Evolutionary conservation across 2,329 filamentous ascomycete species (phyloP).

Genomic region (Exserohilum turcica): DNA sequence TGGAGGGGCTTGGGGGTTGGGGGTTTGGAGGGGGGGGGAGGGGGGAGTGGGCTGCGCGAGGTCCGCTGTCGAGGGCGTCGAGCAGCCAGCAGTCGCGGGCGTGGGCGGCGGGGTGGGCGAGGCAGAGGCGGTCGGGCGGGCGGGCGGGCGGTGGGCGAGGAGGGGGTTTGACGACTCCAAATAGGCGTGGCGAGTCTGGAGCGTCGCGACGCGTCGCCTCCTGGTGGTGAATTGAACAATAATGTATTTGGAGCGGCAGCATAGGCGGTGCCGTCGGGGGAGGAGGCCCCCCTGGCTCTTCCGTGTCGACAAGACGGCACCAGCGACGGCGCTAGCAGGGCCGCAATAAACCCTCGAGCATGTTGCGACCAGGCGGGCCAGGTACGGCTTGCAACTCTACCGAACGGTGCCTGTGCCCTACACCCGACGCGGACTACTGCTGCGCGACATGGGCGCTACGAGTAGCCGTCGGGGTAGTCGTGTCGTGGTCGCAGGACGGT

Average conservation of each 20-base stretch:
- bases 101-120: neutral
- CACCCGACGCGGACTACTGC: neutral
- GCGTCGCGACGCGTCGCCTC: conserved; percentile 6
- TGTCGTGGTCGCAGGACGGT: no score
- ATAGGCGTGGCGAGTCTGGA: no score
- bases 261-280: conserved; percentile 3
- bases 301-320: conserved; percentile 9
- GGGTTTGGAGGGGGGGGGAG: neutral
- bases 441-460: no score
- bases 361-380: neutral
- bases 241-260: conserved; percentile 2
- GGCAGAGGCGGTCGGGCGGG: neutral
- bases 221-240: neutral
- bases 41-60: neutral
- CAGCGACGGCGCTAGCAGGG: conserved; percentile 8
- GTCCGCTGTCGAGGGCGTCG: neutral
- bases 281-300: conserved; percentile 3
- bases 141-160: neutral
- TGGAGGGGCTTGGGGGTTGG: neutral
- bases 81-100: neutral
- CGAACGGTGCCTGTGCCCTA: neutral
- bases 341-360: conserved; percentile 11
- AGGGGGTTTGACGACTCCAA: neutral
- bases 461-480: no score
- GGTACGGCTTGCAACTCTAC: neutral